phyloP scores from a whole-genome alignment of 805 yeast species.

The Blastobotrys americana region DNA sequence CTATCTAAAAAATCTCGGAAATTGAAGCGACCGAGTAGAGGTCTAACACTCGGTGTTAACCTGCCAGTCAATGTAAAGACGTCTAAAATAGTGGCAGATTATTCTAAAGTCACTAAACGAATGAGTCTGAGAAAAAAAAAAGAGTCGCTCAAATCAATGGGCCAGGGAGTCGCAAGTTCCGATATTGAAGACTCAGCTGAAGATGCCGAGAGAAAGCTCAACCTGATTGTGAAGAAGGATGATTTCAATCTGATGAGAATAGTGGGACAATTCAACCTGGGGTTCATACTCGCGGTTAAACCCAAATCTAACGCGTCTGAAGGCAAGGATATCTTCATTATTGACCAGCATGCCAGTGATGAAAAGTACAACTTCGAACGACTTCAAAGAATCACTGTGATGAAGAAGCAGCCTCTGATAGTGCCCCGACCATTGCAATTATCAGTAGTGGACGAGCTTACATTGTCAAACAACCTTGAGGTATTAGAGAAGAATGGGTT shows the following conservation, averaged over 20 bases:
- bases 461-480: constrained; percentile 51
- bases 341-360: constrained; percentile 98
- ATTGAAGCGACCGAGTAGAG: neutral
- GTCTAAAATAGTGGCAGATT: too few species aligned
- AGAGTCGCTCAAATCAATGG: constrained; percentile 1
- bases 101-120: neutral
- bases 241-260: constrained; percentile 73
- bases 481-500: constrained; percentile 75
- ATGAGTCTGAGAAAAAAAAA: too few species aligned
- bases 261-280: constrained; percentile 93
- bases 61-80: neutral
- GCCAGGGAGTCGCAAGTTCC: constrained; percentile 4
- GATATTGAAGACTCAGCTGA: constrained; percentile 10
- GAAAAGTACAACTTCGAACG: constrained; percentile 88
- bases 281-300: constrained; percentile 74
- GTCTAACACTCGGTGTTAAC: neutral
- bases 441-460: constrained; percentile 69
- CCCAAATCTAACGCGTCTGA: constrained; percentile 12
- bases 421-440: constrained; percentile 50
- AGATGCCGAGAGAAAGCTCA: constrained; percentile 52
- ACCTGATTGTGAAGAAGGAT: constrained; percentile 55
- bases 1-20: too few species aligned
- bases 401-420: constrained; percentile 67
- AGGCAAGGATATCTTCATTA: constrained; percentile 61
- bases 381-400: constrained; percentile 46